These are phyloP conservation scores for Solanum clarkiae DNA, from an alignment of 257 asterid species.

Conservation along the genomic window DNA sequence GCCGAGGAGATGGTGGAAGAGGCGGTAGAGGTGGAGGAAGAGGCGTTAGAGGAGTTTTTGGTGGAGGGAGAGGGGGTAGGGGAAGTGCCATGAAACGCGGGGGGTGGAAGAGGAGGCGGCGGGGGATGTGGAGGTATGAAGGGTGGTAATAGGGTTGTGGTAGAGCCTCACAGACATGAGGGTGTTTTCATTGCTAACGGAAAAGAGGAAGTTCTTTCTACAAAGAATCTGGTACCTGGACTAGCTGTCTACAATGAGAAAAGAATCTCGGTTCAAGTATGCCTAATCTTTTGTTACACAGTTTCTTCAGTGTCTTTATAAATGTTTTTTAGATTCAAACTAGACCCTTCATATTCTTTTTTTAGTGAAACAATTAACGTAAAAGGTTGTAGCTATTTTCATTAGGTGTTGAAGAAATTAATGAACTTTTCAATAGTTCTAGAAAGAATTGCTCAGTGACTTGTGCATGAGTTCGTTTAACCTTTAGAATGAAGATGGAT, in stretches of 20 bases:
- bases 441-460: neutral
- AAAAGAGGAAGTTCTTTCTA: constrained; percentile 80
- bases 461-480: neutral
- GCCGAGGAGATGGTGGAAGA: constrained; percentile 37
- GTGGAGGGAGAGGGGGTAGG: constrained; percentile 30
- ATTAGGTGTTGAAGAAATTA: neutral
- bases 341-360: neutral
- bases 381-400: neutral
- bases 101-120: constrained; percentile 17
- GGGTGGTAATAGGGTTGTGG: constrained; percentile 70
- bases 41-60: constrained; percentile 20
- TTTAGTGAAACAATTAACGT: neutral
- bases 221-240: constrained; percentile 81
- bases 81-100: constrained; percentile 30
- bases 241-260: constrained; percentile 89
- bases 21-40: neutral
- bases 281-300: neutral
- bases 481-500: constrained; percentile 63
- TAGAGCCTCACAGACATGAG: constrained; percentile 74
- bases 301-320: neutral
- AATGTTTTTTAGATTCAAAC: neutral
- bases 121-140: constrained; percentile 46
- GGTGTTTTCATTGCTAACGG: constrained; percentile 94
- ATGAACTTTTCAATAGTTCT: neutral
- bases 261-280: constrained; percentile 73